A percentile compares a stretch with the other conserved stretches of the same genome.
Conservation (phyloP, 2,329 filamentous ascomycete species). For the Thelonectria olida region DNA sequence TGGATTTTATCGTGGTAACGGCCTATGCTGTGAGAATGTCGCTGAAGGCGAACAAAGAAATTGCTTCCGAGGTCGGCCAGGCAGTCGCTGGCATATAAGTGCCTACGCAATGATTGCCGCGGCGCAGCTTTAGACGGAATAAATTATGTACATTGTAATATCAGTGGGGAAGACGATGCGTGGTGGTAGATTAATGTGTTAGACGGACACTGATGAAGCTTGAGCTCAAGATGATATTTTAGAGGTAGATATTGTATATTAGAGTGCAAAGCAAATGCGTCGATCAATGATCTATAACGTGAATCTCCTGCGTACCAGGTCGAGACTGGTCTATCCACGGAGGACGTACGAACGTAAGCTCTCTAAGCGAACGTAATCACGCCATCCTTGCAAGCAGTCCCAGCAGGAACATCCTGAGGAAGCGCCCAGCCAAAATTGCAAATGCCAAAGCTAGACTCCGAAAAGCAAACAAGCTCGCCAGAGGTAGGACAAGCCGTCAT, state of each 20-base stretch:
- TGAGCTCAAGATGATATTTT: no score
- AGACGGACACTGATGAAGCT: no score
- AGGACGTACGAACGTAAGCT: neutral
- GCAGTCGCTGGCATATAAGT: constrained; percentile 11
- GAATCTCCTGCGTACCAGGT: no score
- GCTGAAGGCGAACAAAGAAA: constrained; percentile 22
- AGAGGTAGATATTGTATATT: no score
- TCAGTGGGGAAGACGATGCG: no score
- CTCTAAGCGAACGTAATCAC: constrained; percentile 10
- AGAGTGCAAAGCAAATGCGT: no score
- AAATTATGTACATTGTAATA: no score
- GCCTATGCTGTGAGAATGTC: constrained; percentile 12
- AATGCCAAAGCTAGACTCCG: constrained; percentile 30
- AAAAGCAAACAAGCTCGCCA: constrained; percentile 30
- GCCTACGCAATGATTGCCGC: neutral
- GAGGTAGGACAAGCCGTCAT: constrained; percentile 27
- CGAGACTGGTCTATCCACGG: neutral
- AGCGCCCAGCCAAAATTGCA: constrained; percentile 37
- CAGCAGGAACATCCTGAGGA: constrained; percentile 27
- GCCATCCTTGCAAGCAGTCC: constrained; percentile 33
- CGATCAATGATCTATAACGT: no score
- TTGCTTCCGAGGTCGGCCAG: constrained; percentile 10
- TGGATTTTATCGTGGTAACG: constrained; percentile 33
- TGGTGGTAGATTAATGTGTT: no score
- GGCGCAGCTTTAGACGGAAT: no score